Evolutionary conservation across 331 rosid species (phyloP).

Genomic region (Telfairia occidentalis): DNA sequence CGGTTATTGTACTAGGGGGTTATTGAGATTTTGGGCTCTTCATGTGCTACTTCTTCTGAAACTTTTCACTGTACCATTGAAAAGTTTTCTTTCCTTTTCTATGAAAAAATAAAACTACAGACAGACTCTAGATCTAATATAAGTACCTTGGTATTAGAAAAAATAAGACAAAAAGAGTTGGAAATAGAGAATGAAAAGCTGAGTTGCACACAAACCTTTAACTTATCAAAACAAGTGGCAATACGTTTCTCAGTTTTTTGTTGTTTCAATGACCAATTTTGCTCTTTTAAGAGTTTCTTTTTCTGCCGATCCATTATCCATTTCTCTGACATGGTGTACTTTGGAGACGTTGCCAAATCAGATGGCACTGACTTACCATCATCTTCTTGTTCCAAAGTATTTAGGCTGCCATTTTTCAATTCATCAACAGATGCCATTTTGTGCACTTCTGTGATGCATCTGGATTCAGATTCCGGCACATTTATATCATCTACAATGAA

Average conservation of each 20-base stretch:
- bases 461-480: conserved; percentile 19
- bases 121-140: background rate
- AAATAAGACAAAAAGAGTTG: background rate
- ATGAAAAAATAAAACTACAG: background rate
- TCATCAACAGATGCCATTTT: conserved; percentile 21
- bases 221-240: conserved; percentile 53
- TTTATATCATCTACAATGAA: conserved; percentile 23
- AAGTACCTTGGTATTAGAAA: background rate
- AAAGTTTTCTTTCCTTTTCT: background rate
- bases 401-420: conserved; percentile 20
- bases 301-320: conserved; percentile 78
- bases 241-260: conserved; percentile 66
- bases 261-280: conserved; percentile 56
- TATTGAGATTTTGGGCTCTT: background rate
- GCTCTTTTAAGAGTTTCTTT: conserved; percentile 53
- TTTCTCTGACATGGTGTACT: conserved; percentile 80
- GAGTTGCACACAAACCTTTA: conserved; percentile 52
- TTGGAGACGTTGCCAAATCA: conserved; percentile 46
- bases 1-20: background rate
- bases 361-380: conserved; percentile 34
- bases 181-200: background rate
- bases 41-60: background rate
- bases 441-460: conserved; percentile 17
- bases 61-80: background rate
- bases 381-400: conserved; percentile 42